Evolutionary conservation across 768 basidiomycete species (phyloP).

Genomic region (Paxillus involutus): DNA sequence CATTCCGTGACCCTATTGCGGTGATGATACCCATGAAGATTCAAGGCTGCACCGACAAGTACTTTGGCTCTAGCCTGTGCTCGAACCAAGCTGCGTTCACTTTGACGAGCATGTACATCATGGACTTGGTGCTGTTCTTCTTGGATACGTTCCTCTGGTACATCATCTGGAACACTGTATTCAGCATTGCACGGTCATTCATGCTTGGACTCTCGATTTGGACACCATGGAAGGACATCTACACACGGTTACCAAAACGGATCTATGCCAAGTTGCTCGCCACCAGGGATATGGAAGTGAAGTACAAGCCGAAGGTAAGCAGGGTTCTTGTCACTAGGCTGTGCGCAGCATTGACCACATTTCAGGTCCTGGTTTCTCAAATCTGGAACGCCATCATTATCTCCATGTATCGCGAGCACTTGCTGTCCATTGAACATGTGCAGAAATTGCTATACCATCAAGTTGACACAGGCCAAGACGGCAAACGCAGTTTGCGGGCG

Average conservation of each 20-base stretch:
- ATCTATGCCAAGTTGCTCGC: constrained; percentile 96
- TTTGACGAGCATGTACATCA: constrained; percentile 96
- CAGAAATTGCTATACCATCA: constrained; percentile 98
- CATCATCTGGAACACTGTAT: constrained; percentile 98
- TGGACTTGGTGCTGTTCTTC: constrained; percentile 97
- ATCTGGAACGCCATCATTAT: constrained; percentile 99
- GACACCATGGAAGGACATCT: constrained; percentile 99
- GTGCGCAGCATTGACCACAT: constrained; percentile 1
- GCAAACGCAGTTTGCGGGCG: constrained; percentile 88
- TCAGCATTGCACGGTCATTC: constrained; percentile 87
- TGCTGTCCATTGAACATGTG: constrained; percentile 98
- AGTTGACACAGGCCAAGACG: constrained; percentile 79
- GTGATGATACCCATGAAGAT: constrained; percentile 98
- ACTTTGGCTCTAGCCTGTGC: constrained; percentile 83
- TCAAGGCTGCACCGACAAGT: constrained; percentile 84
- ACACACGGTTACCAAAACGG: constrained; percentile 90
- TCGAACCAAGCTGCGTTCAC: constrained; percentile 93
- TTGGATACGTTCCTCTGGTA: constrained; percentile 99
- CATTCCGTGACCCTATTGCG: constrained; percentile 88
- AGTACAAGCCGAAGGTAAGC: constrained; percentile 98
- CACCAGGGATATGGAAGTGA: constrained; percentile 94
- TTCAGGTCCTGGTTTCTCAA: constrained; percentile 92
- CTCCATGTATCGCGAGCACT: constrained; percentile 98
- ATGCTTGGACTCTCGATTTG: constrained; percentile 92
- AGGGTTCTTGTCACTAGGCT: not conserved